A percentile compares a stretch with the other conserved stretches of the same genome.
phyloP scores from a whole-genome alignment of 2,329 filamentous ascomycete genomes.

The Colletotrichum chlorophyti region DNA sequence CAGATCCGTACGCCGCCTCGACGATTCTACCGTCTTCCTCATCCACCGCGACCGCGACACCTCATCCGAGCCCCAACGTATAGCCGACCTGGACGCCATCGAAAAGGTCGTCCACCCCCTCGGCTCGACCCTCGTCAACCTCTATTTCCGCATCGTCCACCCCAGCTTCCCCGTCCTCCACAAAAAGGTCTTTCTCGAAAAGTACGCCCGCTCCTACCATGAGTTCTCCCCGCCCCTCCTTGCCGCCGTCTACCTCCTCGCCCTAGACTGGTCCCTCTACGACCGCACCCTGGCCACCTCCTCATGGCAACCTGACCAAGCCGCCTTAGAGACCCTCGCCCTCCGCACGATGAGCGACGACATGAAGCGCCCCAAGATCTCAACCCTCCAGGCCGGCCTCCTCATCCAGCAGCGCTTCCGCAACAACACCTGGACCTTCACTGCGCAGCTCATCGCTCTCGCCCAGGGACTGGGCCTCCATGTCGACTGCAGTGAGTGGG shows the following conservation, averaged over 20 bases:
- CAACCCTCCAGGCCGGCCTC: constrained; percentile 61
- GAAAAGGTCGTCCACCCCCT: constrained; percentile 69
- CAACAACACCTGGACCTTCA: constrained; percentile 55
- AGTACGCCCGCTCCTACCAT: constrained; percentile 62
- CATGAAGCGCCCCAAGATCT: constrained; percentile 60
- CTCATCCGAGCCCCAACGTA: constrained; percentile 47
- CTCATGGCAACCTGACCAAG: constrained; percentile 38
- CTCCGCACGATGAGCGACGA: constrained; percentile 53
- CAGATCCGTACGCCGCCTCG: constrained; percentile 40
- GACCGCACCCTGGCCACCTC: constrained; percentile 54
- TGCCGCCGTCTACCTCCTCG: constrained; percentile 67
- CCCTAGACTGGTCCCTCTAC: constrained; percentile 67
- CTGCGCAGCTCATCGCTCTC: constrained; percentile 61
- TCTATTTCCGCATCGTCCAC: constrained; percentile 71
- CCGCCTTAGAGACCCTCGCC: constrained; percentile 45
- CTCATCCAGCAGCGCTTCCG: constrained; percentile 57
- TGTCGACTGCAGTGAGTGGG: constrained; percentile 67
- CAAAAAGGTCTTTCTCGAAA: constrained; percentile 67
- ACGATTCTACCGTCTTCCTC: constrained; percentile 43
- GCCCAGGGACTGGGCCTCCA: constrained; percentile 66
- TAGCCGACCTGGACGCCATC: constrained; percentile 54
- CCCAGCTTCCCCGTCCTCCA: constrained; percentile 65
- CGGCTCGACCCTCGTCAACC: constrained; percentile 67
- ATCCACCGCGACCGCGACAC: constrained; percentile 43
- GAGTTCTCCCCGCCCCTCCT: constrained; percentile 66